Conservation (phyloP, 495 filamentous ascomycete species). For the Bryoglossum gracile region DNA sequence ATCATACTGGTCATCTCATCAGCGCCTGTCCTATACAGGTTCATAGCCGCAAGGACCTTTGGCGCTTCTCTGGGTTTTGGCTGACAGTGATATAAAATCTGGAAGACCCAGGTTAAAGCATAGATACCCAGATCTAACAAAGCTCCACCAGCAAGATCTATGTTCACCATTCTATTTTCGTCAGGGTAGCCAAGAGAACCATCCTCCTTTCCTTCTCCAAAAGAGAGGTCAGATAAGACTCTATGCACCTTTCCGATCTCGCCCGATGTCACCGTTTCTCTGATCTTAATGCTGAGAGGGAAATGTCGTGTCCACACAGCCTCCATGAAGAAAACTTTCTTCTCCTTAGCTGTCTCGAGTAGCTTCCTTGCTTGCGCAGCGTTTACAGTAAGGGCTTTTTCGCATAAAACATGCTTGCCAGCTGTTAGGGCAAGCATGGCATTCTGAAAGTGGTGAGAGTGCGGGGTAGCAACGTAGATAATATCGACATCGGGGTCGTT, state of each 20-base stretch:
- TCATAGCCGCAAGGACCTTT: constrained; percentile 48
- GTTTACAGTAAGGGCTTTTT: constrained; percentile 88
- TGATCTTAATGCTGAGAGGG: constrained; percentile 61
- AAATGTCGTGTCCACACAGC: constrained; percentile 93
- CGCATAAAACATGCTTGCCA: constrained; percentile 83
- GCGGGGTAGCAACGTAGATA: constrained; percentile 89
- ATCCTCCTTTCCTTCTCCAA: constrained; percentile 28
- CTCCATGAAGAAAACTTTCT: constrained; percentile 88
- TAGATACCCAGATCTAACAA: constrained; percentile 83
- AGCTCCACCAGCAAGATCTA: constrained; percentile 75
- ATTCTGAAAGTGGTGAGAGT: constrained; percentile 93
- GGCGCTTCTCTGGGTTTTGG: constrained; percentile 39
- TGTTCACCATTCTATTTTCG: constrained; percentile 75
- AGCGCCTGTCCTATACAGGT: constrained; percentile 67
- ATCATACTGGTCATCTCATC: constrained; percentile 78
- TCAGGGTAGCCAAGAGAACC: constrained; percentile 36
- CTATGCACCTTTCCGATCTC: constrained; percentile 67
- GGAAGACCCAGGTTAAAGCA: constrained; percentile 87
- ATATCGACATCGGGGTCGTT: constrained; percentile 58
- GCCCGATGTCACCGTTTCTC: constrained; percentile 51
- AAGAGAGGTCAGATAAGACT: constrained; percentile 61
- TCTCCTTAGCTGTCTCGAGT: constrained; percentile 63
- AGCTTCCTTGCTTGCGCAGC: constrained; percentile 71
- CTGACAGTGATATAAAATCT: constrained; percentile 59
- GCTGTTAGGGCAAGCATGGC: constrained; percentile 60